Base-by-base conservation (phyloP, 192 early-diverging fungal genomes). In the Glomus cerebriforme region DNA sequence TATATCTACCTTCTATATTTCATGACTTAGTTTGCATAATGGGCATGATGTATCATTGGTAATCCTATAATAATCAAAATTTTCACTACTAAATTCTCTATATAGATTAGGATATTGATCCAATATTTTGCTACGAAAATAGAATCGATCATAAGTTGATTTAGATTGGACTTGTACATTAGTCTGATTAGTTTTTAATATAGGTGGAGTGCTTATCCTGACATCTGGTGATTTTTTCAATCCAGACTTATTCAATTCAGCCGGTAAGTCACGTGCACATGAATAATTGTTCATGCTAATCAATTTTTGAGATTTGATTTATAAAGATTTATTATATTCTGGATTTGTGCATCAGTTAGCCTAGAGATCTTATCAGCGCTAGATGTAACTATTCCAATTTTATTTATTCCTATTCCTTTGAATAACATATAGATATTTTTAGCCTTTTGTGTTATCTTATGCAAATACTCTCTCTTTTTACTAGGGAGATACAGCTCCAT, bases 351-450 rank as follows among this genome's bases (percentile, higher is more conserved):
- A 68, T 31, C 32, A 12, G 34, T 68, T 68, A 68, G 29, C 19
- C 66, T 68, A 68, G 66, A 68, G 29, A 68, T 68, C n/a, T 29
- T 29, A 69, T 69, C 19, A 69, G 67, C 67, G 32, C 67, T 69
- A 69, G 26, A 69, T 32, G 34, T 69, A 69, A 69, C 67, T 69
- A 32, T 10, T 17, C 32, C 32, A 32, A 69, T 69, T 69, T 69
- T 69, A 69, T 69, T 32, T 69, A 69, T 69, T 69, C 32, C 67
- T 69, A 69, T 69, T 69, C 32, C 19, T 39, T 69, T 69, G n/a
- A 39, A 69, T 17, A 69, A 35, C 8, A 32, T 69, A 69, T 69
- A 43, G 32, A 69, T 69, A n/a, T 19, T 69, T 69, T 32, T 69
- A 43, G 67, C 32, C 67, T 69, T 69, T 69, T 69, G 67, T n/a